Evolutionary conservation across 371 early-diverging fungal species (phyloP).

Genomic region (Gilbertella persicaria): DNA sequence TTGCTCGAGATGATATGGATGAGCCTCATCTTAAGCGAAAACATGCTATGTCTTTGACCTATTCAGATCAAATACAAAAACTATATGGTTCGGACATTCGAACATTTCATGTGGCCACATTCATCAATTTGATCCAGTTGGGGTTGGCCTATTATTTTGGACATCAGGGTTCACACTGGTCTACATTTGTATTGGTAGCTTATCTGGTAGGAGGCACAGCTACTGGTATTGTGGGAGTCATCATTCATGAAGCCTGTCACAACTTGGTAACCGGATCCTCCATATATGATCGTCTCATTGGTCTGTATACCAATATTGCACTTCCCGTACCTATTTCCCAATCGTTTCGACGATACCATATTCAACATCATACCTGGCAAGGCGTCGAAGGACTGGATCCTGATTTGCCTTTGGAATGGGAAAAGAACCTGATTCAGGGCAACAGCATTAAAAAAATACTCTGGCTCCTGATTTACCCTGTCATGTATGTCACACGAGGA

Average conservation of each 20-base stretch:
- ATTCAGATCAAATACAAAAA: conserved; percentile 79
- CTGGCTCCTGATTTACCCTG: conserved; percentile 85
- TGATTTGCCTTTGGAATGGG: conserved; percentile 93
- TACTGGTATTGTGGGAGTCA: conserved; percentile 73
- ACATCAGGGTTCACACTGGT: conserved; percentile 54
- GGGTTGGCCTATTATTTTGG: conserved; percentile 82
- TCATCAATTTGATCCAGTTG: conserved; percentile 74
- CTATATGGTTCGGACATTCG: conserved; percentile 82
- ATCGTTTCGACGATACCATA: conserved; percentile 92
- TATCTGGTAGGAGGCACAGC: conserved; percentile 87
- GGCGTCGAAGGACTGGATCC: conserved; percentile 94
- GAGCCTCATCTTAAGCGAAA: conserved; percentile 95
- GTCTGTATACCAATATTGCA: conserved; percentile 82
- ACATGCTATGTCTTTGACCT: conserved; percentile 76
- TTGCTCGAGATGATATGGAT: conserved; percentile 86
- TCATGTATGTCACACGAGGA: conserved; percentile 90
- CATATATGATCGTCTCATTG: conserved; percentile 78
- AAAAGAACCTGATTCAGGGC: conserved; percentile 76
- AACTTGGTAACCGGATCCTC: conserved; percentile 69
- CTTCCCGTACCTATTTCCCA: conserved; percentile 80
- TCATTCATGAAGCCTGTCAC: conserved; percentile 94
- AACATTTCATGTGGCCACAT: conserved; percentile 73
- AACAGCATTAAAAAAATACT: conserved; percentile 74
- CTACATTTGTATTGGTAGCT: conserved; percentile 56
- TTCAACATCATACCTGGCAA: conserved; percentile 95